Base-by-base conservation (phyloP, 495 filamentous ascomycete species). In the Penicillium cinerascens region DNA sequence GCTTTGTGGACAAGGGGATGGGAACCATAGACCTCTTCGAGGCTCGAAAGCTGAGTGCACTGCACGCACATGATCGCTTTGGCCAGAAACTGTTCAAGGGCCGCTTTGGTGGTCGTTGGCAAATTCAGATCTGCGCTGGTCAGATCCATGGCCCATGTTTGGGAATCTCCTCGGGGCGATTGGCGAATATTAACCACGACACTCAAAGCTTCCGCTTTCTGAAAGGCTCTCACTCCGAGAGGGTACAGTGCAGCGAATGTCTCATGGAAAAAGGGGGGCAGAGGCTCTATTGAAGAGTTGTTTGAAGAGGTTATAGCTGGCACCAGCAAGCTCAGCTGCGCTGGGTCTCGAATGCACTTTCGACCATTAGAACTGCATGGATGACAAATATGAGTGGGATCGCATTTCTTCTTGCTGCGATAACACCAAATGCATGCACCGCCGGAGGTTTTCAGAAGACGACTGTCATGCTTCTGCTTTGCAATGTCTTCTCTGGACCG, bases 391-490 rank as follows among this genome's bases (percentile, higher is more conserved):
- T 27, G 39, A 6, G n/a, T 20, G 3, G 58, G 35, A 3, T 43
- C 55, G 37, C 68, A 71, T 41, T 47, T 59, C 41, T 69, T 69
- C 58, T 64, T 71, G 11, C 47, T 56, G 17, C 49, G 52, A 11
- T 60, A 52, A 26, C 68, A 71, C 16, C 51, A 58, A 5, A 57
- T 2, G 51, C 68, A 71, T 9, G 67, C 52, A 13, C 67, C 67
- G 0, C 67, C 67, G 18, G 41, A 42, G 13, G 44, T 29, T 45
- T 50, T 69, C 36, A 68, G 26, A 10, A 49, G 26, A 8, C 52
- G 51, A 17, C 22, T 52, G 18, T 54, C 55, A 23, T 60, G 42
- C 21, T 48, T 60, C 35, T 55, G 56, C 20, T 49, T 46, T 22
- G 52, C 48, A 23, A 58, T 15, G 41, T 69, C 55, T 13, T 18